Base-by-base conservation (phyloP, 2,329 filamentous ascomycete genomes). In the Seiridium unicorne region DNA sequence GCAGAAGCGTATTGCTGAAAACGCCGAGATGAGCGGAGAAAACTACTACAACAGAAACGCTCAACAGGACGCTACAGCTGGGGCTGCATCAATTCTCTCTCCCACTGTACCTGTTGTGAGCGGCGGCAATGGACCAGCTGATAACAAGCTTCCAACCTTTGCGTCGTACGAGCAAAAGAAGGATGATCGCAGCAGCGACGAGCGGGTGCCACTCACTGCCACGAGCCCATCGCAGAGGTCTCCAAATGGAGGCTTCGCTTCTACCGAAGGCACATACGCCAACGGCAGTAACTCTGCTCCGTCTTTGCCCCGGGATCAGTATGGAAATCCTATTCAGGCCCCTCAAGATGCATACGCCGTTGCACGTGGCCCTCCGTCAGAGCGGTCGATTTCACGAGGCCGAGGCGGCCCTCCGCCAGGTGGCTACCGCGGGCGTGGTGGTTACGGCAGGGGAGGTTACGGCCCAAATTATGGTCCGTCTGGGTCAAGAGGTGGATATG, bases 1-100 rank as follows among this genome's bases (percentile, higher is more conserved):
- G 63, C 93, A 95, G 82, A 92, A 89, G 79, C 87, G 92, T 51
- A 96, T 98, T 71, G 92, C 88, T 2, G 91, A 96, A 74, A 97
- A 98, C 72, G 92, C 93, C 6, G 93, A 98, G 73, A 98, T 98
- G 93, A 98, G 91, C 72, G 94, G 94, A 35, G 88, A 95, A 69
- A 95, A 93, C 71, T 97, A 90, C 73, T 97, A 96, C 76, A 90
- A 89, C 69, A 84, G 89, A 61, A 86, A 89, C 74, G 82, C 79
- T 44, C 81, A 85, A 62, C 76, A 79, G 55, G 82, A 86, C 62
- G 71, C 80, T 42, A 68, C 75, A 44, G 73, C 76, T 6, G 72
- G 73, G 7, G 70, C 73, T 3, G 72, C 77, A 4, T 70, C 72
- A 4, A 26, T 44, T 1, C 76, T 81, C 63, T 83, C 89, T 63